phyloP scores from a whole-genome alignment of 108 stramenopile genomes.

The Skeletonema menzelii region DNA sequence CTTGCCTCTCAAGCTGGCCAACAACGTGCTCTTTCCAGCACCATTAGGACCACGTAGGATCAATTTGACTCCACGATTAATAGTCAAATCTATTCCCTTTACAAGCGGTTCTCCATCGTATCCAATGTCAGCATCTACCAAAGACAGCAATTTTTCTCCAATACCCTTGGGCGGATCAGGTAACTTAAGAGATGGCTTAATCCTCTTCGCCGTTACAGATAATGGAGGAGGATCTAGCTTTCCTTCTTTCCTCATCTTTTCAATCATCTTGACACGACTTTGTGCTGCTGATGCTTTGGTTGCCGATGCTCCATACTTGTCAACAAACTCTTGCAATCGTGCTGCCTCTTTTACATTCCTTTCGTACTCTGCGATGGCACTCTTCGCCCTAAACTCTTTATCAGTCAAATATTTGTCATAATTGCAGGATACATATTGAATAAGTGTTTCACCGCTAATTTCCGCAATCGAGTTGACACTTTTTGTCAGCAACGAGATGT shows the following conservation, averaged over 20 bases:
- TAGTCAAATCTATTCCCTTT: slow-evolving; percentile 33
- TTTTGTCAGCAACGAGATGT: slow-evolving; percentile 75
- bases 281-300: slow-evolving; percentile 90
- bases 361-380: slow-evolving; percentile 83
- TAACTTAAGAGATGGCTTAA: slow-evolving; percentile 39
- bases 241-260: slow-evolving; percentile 80
- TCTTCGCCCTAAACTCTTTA: slow-evolving; percentile 75
- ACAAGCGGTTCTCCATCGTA: slow-evolving; percentile 46
- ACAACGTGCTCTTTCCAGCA: slow-evolving; percentile 88
- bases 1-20: slow-evolving; percentile 83
- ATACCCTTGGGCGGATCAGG: slow-evolving; percentile 69
- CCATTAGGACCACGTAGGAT: slow-evolving; percentile 85
- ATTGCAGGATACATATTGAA: slow-evolving; percentile 51
- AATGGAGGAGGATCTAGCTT: slow-evolving; percentile 66
- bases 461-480: slow-evolving; percentile 85
- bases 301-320: slow-evolving; percentile 85
- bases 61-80: slow-evolving; percentile 57
- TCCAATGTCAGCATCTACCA: slow-evolving; percentile 72
- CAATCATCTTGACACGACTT: slow-evolving; percentile 86
- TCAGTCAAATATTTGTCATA: slow-evolving; percentile 77
- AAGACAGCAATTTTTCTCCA: slow-evolving; percentile 59
- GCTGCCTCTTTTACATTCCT: slow-evolving; percentile 83
- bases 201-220: slow-evolving; percentile 45
- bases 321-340: slow-evolving; percentile 85
- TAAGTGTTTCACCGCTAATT: slow-evolving; percentile 62